Conservation (phyloP, 371 early-diverging fungal species). For the Mucor sp. region DNA sequence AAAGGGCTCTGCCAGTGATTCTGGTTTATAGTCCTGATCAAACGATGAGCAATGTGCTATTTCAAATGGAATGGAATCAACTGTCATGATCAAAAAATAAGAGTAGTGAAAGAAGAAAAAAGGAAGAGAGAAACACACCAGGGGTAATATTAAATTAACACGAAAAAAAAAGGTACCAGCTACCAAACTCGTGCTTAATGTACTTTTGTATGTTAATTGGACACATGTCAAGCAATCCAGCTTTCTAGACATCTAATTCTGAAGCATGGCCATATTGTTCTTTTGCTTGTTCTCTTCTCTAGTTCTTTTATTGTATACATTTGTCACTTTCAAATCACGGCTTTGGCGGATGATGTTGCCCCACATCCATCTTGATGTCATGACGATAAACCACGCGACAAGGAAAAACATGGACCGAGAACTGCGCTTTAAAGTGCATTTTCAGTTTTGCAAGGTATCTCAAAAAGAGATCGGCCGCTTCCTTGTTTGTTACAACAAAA, state of each 20-base stretch:
- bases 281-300: not conserved
- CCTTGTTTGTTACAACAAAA: not conserved
- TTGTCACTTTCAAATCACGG: not conserved
- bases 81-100: conserved; percentile 4
- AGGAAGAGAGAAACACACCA: not conserved
- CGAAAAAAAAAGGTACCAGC: not conserved
- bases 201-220: not conserved
- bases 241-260: not conserved
- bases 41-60: conserved; percentile 35
- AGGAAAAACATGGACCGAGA: conserved; percentile 3
- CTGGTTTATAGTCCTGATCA: conserved; percentile 39
- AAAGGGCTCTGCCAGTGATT: conserved; percentile 31
- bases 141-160: conserved; percentile 5
- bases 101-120: not conserved
- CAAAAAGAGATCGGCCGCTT: not conserved
- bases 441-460: not conserved
- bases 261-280: not conserved
- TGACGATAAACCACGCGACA: conserved; percentile 6
- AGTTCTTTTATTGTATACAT: not conserved
- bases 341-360: not conserved
- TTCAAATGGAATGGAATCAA: conserved; percentile 19
- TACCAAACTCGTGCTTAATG: conserved; percentile 11
- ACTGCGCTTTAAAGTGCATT: not conserved
- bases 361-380: not conserved
- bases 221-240: not conserved